Evolutionary conservation across 257 asterid genomes (phyloP), one percentile per base, ranked within the genome.

Genomic region (Striga asiatica): DNA sequence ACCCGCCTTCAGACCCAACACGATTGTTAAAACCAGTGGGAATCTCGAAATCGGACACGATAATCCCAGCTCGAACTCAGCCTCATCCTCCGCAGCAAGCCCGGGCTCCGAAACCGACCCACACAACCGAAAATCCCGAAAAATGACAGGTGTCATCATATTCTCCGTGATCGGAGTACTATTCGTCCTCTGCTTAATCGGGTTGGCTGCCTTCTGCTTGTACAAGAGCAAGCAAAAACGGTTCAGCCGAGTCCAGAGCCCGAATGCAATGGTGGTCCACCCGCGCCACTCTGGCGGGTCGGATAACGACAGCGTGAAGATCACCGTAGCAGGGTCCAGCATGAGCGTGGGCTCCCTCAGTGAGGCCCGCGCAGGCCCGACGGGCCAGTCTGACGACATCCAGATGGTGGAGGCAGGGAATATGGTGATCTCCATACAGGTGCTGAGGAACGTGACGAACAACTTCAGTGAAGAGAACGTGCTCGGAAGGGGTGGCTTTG

Each of bases 371-470:
- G 73, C 82, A 1, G 71, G 79, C 56, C 71, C 93, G 1, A 48
- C 84, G 10, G 39, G 72, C 18, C 94, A 78, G 54, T 25, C 84
- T 0, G 62, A 68, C 9, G 89, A 81, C 32, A 68, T 86, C 50
- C 94, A 89, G 62, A 85, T 88, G 92, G 95, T 85, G 4, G 98
- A 89, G 50, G 81, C 94, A 2, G 88, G 96, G 56, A 89, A 81
- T 76, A 83, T 86, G 93, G 85, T 83, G 55, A 83, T 89, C 22
- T 89, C 98, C 27, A 83, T 89, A 10, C 98, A 89, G 68, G 94
- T 89, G 14, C 66, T 89, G n/a, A 85, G 60, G 67, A 81, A 68
- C 8, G 98, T 86, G 74, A 89, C 98, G 0, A 63, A 83, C 63
- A 81, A 79, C 68, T 89, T 89, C 12, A 83, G 81, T 21, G 62